phyloP scores from a whole-genome alignment of 495 filamentous ascomycete genomes.

The Chaetomidium leptoderma region DNA sequence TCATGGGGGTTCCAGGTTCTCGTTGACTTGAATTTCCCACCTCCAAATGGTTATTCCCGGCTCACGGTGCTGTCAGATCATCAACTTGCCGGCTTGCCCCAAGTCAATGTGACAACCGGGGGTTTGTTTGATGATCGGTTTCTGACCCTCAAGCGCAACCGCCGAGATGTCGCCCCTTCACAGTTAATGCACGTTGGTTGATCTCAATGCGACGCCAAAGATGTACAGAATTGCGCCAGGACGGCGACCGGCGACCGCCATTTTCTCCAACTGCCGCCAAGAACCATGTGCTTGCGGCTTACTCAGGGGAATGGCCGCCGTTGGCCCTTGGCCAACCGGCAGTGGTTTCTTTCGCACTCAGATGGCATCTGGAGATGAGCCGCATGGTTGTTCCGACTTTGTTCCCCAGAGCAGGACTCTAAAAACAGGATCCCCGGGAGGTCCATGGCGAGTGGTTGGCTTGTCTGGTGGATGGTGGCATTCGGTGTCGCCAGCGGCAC shows the following conservation, averaged over 20 bases:
- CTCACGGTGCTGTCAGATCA: background rate
- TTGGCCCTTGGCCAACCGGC: background rate
- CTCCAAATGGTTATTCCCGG: background rate
- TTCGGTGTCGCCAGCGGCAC: slow-evolving; percentile 15
- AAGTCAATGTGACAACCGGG: background rate
- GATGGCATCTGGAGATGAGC: background rate
- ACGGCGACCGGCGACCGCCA: background rate
- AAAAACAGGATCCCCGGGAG: background rate
- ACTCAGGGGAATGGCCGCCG: background rate
- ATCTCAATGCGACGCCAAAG: background rate
- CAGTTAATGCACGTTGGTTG: background rate
- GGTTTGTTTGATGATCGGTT: background rate
- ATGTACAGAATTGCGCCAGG: background rate
- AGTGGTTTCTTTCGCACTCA: no score
- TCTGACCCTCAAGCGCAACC: background rate
- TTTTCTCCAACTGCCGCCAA: background rate
- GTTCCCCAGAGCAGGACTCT: no score
- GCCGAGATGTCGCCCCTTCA: background rate
- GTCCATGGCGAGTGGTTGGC: background rate
- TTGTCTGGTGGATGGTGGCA: background rate
- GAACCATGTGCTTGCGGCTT: background rate
- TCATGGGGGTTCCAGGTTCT: no score
- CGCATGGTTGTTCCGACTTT: background rate
- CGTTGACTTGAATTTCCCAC: no score
- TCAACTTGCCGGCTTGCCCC: background rate